Base-by-base conservation (phyloP, 192 early-diverging fungal genomes). In the Kappamyces sp. region DNA sequence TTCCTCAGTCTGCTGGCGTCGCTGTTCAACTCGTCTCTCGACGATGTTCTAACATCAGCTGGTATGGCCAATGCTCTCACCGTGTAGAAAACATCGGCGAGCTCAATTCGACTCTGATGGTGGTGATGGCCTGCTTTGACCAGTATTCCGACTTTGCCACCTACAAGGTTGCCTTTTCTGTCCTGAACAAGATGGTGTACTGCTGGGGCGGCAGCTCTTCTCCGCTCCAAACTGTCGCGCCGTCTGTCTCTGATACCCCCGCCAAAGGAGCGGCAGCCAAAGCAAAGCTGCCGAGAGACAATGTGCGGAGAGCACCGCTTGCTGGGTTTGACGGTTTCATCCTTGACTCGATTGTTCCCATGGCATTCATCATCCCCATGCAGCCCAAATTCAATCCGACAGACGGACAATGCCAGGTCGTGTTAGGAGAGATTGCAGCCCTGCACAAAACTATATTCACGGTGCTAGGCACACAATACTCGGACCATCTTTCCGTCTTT, bases 341-440 rank as follows among this genome's bases (percentile, higher is more conserved):
- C 42, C 88, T 84, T 58, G 80, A 84, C 47, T 75, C 81, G 9
- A 83, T 91, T 11, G 57, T 90, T 1, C 83, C 86, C 4, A 68
- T 80, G 45, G 80, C 85, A 45, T 96, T 96, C 63, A 84, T 87
- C 66, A 75, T 91, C 30, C 89, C 91, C 0, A 78, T 90, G 72
- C 83, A 81, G 32, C 31, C 75, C 7, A 71, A 65, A 22, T 94
- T 93, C 72, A 74, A 86, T 61, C 60, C 85, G 36, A 57, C 72
- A 32, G 91, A 94, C 63, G 91, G 86, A 1, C 85, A 89, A 67
- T 72, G 84, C 3, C 63, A 83, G 57, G 54, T 91, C 67, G 86
- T 91, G 54, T 52, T 79, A 37, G 50, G 54, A n/a, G 76, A 80
- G 11, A 64, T 78, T 5, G 60, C 81, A 31, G 54, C 67, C 31